Evolutionary conservation across 345 rosid genomes (phyloP).

Genomic region (Lepidium didymum): DNA sequence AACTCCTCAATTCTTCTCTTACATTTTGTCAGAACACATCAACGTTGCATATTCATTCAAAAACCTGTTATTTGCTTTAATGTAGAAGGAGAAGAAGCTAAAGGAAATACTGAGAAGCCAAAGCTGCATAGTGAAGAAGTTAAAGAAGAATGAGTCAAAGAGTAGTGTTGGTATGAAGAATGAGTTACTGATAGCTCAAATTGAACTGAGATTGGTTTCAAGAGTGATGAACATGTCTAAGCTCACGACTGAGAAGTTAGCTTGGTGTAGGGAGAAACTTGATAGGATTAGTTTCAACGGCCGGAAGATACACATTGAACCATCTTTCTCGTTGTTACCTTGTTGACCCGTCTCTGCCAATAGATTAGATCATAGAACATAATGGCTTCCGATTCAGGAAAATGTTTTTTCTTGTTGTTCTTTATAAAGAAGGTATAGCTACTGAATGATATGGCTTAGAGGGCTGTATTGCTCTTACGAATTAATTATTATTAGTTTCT

Average conservation of each 20-base stretch:
- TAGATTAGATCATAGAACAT: not conserved
- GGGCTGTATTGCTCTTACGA: too few species aligned
- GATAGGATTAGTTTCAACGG: conserved; percentile 35
- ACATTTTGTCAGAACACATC: not conserved
- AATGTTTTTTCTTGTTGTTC: not conserved
- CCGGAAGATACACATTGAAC: conserved; percentile 51
- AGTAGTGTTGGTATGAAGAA: conserved; percentile 26
- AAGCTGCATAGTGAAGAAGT: conserved; percentile 52
- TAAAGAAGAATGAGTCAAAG: conserved; percentile 44
- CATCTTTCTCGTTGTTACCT: conserved; percentile 67
- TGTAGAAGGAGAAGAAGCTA: conserved; percentile 63
- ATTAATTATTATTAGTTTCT: too few species aligned
- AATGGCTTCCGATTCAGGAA: not conserved
- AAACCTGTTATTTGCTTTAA: not conserved
- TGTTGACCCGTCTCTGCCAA: conserved; percentile 28
- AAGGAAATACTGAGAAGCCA: conserved; percentile 61
- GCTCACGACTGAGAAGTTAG: conserved; percentile 51
- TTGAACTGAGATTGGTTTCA: conserved; percentile 58
- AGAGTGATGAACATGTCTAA: conserved; percentile 64
- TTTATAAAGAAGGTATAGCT: conserved; percentile 6
- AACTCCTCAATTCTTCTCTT: not conserved
- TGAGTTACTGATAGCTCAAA: conserved; percentile 40
- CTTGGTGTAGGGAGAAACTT: conserved; percentile 77
- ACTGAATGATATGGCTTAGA: not conserved
- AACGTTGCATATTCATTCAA: not conserved